phyloP scores from a whole-genome alignment of 352 stramenopile species.

The Phytophthora pluvialis region DNA sequence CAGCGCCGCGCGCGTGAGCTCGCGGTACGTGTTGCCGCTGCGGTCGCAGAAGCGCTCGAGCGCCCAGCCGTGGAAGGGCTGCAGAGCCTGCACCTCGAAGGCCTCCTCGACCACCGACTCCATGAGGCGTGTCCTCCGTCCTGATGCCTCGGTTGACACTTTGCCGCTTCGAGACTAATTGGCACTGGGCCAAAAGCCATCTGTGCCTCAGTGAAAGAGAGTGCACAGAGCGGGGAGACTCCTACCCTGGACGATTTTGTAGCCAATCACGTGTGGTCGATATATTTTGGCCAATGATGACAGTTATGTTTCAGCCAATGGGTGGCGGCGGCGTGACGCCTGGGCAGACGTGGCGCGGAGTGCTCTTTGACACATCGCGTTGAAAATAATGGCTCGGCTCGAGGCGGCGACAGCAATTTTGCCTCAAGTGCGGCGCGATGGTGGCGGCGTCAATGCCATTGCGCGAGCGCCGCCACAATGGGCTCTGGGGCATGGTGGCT shows the following conservation, averaged over 20 bases:
- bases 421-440: constrained; percentile 2
- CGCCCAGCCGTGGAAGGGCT: constrained; percentile 83
- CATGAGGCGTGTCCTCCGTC: constrained; percentile 36
- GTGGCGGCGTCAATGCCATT: background rate
- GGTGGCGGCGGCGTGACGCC: background rate
- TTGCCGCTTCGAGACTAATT: constrained; percentile 18
- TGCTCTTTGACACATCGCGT: constrained; percentile 25
- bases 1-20: constrained; percentile 60
- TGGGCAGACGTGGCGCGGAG: constrained; percentile 16
- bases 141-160: constrained; percentile 12
- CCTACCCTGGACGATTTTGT: constrained; percentile 17
- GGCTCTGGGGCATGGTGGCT: background rate
- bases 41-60: constrained; percentile 85
- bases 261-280: background rate
- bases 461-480: background rate
- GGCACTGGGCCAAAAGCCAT: constrained; percentile 26
- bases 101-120: constrained; percentile 81
- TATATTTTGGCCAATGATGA: constrained; percentile 13
- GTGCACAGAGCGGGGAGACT: background rate
- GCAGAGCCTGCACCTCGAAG: constrained; percentile 85
- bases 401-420: constrained; percentile 19
- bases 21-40: constrained; percentile 71
- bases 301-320: constrained; percentile 22
- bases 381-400: constrained; percentile 24
- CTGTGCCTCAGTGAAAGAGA: constrained; percentile 28